phyloP scores from a whole-genome alignment of 1,284 basidiomycete species.

The Rhodotorula sp. region DNA sequence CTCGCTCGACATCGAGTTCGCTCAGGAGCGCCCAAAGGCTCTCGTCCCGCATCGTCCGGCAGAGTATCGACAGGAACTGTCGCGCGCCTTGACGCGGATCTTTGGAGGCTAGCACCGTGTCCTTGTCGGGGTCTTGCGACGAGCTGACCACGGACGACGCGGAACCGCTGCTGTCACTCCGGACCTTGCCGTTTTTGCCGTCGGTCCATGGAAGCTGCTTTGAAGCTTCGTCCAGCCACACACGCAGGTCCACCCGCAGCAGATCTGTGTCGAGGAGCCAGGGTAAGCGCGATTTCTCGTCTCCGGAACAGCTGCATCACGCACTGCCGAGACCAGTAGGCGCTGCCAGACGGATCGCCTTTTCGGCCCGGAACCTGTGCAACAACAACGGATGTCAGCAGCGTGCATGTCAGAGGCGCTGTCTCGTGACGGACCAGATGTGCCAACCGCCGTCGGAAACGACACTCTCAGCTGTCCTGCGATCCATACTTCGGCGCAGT shows the following conservation, averaged over 20 bases:
- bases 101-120: not conserved
- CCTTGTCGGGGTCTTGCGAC: too few species aligned
- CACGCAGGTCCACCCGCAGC: not conserved
- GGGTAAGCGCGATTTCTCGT: not conserved
- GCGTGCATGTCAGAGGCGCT: too few species aligned
- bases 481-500: slow-evolving; percentile 75
- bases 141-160: too few species aligned
- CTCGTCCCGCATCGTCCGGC: not conserved
- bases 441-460: slow-evolving; percentile 68
- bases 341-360: not conserved
- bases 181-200: not conserved
- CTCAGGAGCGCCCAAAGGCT: not conserved
- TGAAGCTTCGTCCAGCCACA: not conserved
- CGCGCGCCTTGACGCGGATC: not conserved
- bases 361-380: slow-evolving; percentile 7
- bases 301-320: not conserved
- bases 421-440: slow-evolving; percentile 59
- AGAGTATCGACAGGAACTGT: not conserved
- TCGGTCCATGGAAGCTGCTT: slow-evolving; percentile 24
- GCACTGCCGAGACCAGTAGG: not conserved
- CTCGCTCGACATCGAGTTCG: not conserved
- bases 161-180: too few species aligned
- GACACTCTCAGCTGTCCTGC: slow-evolving; percentile 73
- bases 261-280: not conserved
- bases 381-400: not conserved